Base-by-base conservation (phyloP, 2,329 filamentous ascomycete genomes). In the Penicillium sp. region DNA sequence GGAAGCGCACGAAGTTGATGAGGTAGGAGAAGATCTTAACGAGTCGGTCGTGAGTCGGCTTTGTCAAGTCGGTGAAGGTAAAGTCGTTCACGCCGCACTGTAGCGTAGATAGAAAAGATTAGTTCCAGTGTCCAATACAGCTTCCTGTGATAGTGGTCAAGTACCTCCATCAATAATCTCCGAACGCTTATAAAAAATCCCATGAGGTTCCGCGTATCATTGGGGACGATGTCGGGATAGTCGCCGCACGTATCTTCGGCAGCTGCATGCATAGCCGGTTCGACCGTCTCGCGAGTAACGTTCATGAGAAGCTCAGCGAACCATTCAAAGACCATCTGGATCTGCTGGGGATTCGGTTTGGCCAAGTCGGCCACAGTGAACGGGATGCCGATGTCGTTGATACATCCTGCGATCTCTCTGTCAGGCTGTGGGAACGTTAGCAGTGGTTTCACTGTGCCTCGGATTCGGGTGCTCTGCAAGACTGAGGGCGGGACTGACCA, bases 301-400 rank as follows among this genome's bases (percentile, higher is more conserved):
- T 95, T 96, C 76, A 96, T 89, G 25, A 97, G 81, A 15, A 96
- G 78, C 66, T 96, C 91, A 51, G 90, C 91, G 61, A 98, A 93
- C 87, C 90, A 95, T 78, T 98, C 93, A 67, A 97, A 95, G 45
- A 98, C 90, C 77, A 93, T 90, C 72, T 98, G 93, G 46, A 97
- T 91, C 65, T 95, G 90, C 53, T 92, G 82, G 3, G 93, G 87
- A 62, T 95, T 95, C 4, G 93, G 93, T 67, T 96, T 97, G 62
- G 92, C 84, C 35, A 98, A 80, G 72, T 98, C 92, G 53, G 87
- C 82, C 15, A 91, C 78, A 31, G 83, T 87, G 71, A 97, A 96
- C 25, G 83, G 84, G 63, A 97, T 91, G 51, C 92, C 92, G 64
- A 97, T 95, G 69, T 97, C 93, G 64, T 87, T 93, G 75, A 98